Percentiles rank a stretch among this genome's conserved stretches.
Evolutionary conservation across 805 yeast species (phyloP).

Genomic region (Starmerella apis): DNA sequence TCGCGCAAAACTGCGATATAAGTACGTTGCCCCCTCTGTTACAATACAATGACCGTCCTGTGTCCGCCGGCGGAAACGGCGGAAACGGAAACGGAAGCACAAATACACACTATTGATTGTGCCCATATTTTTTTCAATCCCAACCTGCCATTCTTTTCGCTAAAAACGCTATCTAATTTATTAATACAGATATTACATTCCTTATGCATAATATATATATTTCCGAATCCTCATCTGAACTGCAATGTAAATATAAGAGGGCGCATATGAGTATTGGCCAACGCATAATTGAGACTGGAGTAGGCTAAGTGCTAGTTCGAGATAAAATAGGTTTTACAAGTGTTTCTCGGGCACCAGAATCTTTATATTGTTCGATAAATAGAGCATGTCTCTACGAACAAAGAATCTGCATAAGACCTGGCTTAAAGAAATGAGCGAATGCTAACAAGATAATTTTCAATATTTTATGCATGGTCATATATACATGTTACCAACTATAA

Average conservation of each 20-base stretch:
- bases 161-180: not conserved
- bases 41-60: constrained; percentile 18
- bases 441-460: no score
- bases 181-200: not conserved
- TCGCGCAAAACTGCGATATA: constrained; percentile 28
- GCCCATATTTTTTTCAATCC: not conserved
- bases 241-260: no score
- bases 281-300: no score
- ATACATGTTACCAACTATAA: not conserved
- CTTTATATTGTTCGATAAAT: no score
- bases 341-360: no score
- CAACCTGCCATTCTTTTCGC: not conserved
- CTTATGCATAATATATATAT: not conserved
- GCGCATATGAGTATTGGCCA: no score
- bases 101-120: not conserved
- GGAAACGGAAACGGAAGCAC: not conserved
- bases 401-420: no score
- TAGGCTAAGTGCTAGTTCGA: no score
- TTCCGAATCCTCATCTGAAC: not conserved
- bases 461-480: not conserved
- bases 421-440: no score
- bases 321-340: no score
- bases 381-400: no score
- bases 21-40: constrained; percentile 31
- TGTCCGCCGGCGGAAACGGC: no score